Conservation (phyloP, 176 grass and related monocot genomes). For the Zea mays region Zm-B73-REFERENCE-NAM-5.0 NC_050105.1:71250501-71251000, state of each 20-base stretch:
- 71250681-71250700: conserved; percentile 78
- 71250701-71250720: conserved; percentile 54
- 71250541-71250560: neutral
- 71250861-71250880: no score
- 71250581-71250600: neutral
- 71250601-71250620: neutral
- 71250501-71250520: neutral
- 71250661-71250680: conserved; percentile 84
- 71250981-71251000: no score
- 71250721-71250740: neutral
- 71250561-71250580: neutral
- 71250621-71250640: conserved; percentile 45
- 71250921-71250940: no score
- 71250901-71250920: no score
- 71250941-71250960: no score
- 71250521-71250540: neutral
- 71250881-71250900: no score
- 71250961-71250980: no score
- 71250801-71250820: neutral
- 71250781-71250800: neutral
- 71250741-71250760: neutral
- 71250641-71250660: conserved; percentile 72
- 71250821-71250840: neutral
- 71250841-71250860: no score
- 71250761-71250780: neutral